A percentile compares a stretch with the other conserved stretches of the same genome.
These are phyloP conservation scores for Rhodotorula taiwanensis DNA, from an alignment of 768 basidiomycete genomes.

Conservation along the genomic window DNA sequence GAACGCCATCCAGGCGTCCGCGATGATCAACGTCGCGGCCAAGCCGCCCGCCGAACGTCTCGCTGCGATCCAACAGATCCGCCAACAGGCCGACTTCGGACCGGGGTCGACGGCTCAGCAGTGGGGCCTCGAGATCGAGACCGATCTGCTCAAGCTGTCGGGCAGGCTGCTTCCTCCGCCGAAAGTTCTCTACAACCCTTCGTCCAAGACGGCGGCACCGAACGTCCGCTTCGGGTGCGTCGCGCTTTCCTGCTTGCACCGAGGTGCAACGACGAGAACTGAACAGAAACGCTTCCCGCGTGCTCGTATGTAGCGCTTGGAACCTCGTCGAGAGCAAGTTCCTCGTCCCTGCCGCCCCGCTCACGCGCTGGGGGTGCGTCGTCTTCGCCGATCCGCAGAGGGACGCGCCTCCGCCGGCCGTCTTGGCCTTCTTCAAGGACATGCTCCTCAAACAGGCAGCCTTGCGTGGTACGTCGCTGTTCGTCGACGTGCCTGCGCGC, in stretches of 20 bases:
- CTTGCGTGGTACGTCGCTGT: constrained; percentile 1
- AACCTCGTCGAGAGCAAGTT: constrained; percentile 22
- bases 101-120: constrained; percentile 2
- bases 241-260: not conserved
- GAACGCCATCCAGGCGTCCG: constrained; percentile 12
- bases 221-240: constrained; percentile 13
- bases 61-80: constrained; percentile 19
- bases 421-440: constrained; percentile 9
- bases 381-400: not conserved
- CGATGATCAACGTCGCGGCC: constrained; percentile 27
- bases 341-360: constrained; percentile 7
- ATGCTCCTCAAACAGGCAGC: not conserved
- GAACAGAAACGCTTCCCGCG: too few relatives aligned
- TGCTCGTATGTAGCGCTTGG: constrained; percentile 10
- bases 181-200: constrained; percentile 10
- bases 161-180: constrained; percentile 19
- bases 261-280: not conserved
- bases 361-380: constrained; percentile 30
- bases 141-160: constrained; percentile 6
- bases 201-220: constrained; percentile 1
- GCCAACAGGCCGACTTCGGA: constrained; percentile 14
- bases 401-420: not conserved
- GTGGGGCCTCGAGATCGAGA: constrained; percentile 23
- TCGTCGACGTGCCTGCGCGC: not conserved
- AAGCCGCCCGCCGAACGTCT: constrained; percentile 28